Conservation (phyloP, 2,329 filamentous ascomycete genomes). For the Proliferodiscus dingleyae region DNA sequence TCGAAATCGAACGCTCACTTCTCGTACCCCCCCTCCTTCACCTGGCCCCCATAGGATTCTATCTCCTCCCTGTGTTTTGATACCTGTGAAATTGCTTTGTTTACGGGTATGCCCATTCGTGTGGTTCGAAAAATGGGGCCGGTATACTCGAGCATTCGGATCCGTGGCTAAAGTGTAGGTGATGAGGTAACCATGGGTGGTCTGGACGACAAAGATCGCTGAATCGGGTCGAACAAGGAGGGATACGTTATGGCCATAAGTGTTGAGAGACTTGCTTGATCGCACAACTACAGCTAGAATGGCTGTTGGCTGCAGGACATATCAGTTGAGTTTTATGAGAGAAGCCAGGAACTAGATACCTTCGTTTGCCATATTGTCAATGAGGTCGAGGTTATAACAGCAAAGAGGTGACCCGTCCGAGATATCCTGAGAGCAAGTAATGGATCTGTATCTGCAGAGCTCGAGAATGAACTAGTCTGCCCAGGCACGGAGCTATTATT, state of each 20-base stretch:
- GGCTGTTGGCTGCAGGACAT: slow-evolving; percentile 66
- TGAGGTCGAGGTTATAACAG: slow-evolving; percentile 77
- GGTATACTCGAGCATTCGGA: slow-evolving; percentile 76
- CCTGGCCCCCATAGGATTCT: slow-evolving; percentile 69
- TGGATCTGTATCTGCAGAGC: slow-evolving; percentile 45
- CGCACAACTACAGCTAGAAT: slow-evolving; percentile 81
- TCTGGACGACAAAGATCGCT: slow-evolving; percentile 87
- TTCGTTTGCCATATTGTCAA: slow-evolving; percentile 97
- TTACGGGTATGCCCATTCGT: slow-evolving; percentile 58
- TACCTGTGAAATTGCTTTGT: slow-evolving; percentile 56
- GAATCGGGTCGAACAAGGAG: slow-evolving; percentile 87
- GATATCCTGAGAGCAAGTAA: slow-evolving; percentile 74
- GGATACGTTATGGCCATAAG: slow-evolving; percentile 80
- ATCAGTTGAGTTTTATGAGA: slow-evolving; percentile 3
- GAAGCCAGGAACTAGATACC: slow-evolving; percentile 43
- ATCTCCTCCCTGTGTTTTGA: slow-evolving; percentile 43
- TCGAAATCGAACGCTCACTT: slow-evolving; percentile 86
- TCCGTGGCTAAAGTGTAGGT: slow-evolving; percentile 91
- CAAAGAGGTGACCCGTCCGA: slow-evolving; percentile 77
- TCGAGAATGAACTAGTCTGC: slow-evolving; percentile 11
- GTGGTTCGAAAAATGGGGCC: slow-evolving; percentile 69
- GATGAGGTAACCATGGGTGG: slow-evolving; percentile 79
- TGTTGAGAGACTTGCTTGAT: slow-evolving; percentile 71
- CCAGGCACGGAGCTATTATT: slow-evolving; percentile 14
- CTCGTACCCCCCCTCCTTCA: slow-evolving; percentile 75